phyloP scores from a whole-genome alignment of 495 filamentous ascomycete genomes.

The Geopyxis carbonaria region DNA sequence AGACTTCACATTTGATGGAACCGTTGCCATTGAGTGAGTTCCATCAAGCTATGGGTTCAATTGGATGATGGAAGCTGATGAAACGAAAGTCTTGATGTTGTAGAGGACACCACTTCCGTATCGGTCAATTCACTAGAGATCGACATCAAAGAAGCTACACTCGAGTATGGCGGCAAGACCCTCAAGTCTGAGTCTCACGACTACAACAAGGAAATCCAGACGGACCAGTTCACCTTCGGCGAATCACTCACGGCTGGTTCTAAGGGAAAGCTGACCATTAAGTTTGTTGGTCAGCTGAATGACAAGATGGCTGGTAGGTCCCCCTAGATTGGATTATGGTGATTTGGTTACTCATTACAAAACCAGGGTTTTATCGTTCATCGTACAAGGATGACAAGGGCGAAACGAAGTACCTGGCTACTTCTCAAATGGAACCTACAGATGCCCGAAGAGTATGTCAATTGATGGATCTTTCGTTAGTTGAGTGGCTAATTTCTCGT shows the following conservation, averaged over 20 bases:
- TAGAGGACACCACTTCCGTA: slow-evolving; percentile 69
- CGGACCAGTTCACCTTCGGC: slow-evolving; percentile 45
- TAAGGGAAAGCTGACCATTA: slow-evolving; percentile 47
- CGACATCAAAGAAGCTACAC: slow-evolving; percentile 57
- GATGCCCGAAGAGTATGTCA: slow-evolving; percentile 41
- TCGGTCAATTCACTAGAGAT: slow-evolving; percentile 77
- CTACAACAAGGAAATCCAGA: slow-evolving; percentile 47
- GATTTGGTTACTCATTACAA: too few relatives aligned
- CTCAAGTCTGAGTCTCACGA: slow-evolving; percentile 6
- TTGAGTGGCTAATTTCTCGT: slow-evolving; percentile 2
- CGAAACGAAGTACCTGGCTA: slow-evolving; percentile 45
- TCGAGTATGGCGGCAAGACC: slow-evolving; percentile 37
- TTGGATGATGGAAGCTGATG: slow-evolving; percentile 5
- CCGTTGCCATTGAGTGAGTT: slow-evolving; percentile 43
- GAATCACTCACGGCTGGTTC: slow-evolving; percentile 39
- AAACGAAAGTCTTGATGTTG: slow-evolving; percentile 46
- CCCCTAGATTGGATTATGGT: too few relatives aligned
- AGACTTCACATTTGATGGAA: slow-evolving; percentile 53
- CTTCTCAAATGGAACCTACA: slow-evolving; percentile 70
- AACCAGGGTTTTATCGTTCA: slow-evolving; percentile 52
- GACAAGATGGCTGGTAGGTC: slow-evolving; percentile 55
- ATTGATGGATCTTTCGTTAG: not conserved
- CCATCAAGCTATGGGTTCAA: not conserved
- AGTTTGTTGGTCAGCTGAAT: slow-evolving; percentile 51
- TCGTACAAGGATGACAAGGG: slow-evolving; percentile 52